Conservation (phyloP, 2,329 filamentous ascomycete genomes). For the Claviceps sp. region DNA sequence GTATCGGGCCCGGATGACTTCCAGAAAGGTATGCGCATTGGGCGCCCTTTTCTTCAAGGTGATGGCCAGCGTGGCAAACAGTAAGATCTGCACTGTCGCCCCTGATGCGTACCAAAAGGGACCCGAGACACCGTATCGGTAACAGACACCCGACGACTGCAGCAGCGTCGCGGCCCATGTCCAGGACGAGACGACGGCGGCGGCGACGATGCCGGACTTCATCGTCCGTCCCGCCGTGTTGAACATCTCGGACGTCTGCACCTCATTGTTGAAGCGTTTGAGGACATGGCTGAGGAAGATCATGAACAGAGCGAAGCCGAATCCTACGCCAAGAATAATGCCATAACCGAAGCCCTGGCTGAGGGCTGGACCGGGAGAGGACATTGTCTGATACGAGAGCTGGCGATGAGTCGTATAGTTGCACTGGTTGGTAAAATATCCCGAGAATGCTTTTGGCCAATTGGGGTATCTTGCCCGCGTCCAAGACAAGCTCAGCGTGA, state of each 20-base stretch:
- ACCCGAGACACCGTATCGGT: constrained; percentile 58
- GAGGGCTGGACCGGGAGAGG: constrained; percentile 22
- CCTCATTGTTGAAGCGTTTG: constrained; percentile 48
- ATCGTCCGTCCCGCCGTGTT: constrained; percentile 77
- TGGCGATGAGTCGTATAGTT: too few relatives aligned
- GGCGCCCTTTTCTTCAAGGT: constrained; percentile 77
- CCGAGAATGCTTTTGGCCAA: too few relatives aligned
- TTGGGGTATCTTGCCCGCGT: too few relatives aligned
- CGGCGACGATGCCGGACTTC: constrained; percentile 77
- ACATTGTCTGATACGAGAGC: constrained; percentile 4
- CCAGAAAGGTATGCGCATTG: constrained; percentile 75
- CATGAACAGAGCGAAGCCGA: constrained; percentile 63
- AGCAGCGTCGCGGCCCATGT: constrained; percentile 81
- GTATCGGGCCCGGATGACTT: constrained; percentile 72
- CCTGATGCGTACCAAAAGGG: constrained; percentile 49
- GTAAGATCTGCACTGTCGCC: constrained; percentile 75
- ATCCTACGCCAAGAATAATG: constrained; percentile 61
- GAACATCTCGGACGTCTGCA: constrained; percentile 89
- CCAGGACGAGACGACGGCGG: constrained; percentile 86
- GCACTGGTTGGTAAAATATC: too few relatives aligned
- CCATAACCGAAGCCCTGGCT: constrained; percentile 62
- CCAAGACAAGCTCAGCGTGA: too few relatives aligned
- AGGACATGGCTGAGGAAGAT: constrained; percentile 59
- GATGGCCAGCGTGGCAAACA: constrained; percentile 84
- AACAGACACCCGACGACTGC: constrained; percentile 70